Base-by-base conservation (phyloP, 441 rosid genomes). In the Bocquillonia castaneifolia region DNA sequence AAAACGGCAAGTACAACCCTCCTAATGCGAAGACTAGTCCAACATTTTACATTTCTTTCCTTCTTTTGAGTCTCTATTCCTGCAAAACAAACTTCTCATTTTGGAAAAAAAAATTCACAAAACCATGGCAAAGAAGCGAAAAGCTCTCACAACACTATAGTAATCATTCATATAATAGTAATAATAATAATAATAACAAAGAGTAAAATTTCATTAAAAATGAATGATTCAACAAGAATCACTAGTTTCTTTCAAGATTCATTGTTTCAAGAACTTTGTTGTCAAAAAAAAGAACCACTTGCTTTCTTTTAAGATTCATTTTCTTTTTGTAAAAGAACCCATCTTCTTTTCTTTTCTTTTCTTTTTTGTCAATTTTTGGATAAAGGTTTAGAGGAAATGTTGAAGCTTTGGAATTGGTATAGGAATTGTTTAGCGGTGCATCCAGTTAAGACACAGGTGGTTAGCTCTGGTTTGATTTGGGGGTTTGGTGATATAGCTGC, bases 401-500 rank as follows among this genome's bases (percentile, higher is more conserved):
- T 63, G 79, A 69, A 67, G 76, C 57, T 81, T 40, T 81, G 87
- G 89, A 83, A 66, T 80, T 83, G 81, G 83, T 85, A 83, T 63
- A 81, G 78, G 72, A 78, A 70, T 47, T 83, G 86, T 77, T 73
- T 85, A 69, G 69, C 74, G 32, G 63, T 67, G 44, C 88, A 85
- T 52, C 87, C 90, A 3, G 76, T 83, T 54, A 85, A 80, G 82
- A 83, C 85, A 6, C 86, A 83, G 78, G 62, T 85, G 68, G 62
- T 85, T 47, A 83, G 90, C 79, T 85, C 90, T 3, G 90, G 88
- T 37, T 69, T 85, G 66, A 80, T 85, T 56, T 85, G 90, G 90
- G 90, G 85, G 3, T 51, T 71, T 52, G 90, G 90, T 18, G 90
- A 83, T 69, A 73, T 85, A 20, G 81, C 86, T 63, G 90, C 90